phyloP scores from a whole-genome alignment of 495 filamentous ascomycete genomes.

The Hypoxylon fuscum region DNA sequence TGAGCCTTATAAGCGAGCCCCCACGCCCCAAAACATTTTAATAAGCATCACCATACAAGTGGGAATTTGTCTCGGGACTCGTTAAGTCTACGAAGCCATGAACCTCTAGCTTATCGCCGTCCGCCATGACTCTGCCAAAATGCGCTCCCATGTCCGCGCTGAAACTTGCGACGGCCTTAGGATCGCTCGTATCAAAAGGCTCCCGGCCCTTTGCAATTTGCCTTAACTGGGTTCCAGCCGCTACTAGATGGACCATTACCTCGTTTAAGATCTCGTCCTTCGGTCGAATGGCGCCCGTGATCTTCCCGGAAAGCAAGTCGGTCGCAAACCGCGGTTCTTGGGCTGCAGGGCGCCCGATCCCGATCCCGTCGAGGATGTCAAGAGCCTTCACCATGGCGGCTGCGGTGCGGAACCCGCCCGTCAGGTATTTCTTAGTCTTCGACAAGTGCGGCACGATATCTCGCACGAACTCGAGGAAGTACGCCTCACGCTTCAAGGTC shows the following conservation, averaged over 20 bases:
- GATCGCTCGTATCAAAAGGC: conserved; percentile 60
- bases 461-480: conserved; percentile 70
- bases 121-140: conserved; percentile 25
- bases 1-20: too few relatives aligned
- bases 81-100: conserved; percentile 5
- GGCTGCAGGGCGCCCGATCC: conserved; percentile 57
- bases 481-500: conserved; percentile 65
- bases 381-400: conserved; percentile 58
- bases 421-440: conserved; percentile 62
- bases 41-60: conserved; percentile 22
- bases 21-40: neutral
- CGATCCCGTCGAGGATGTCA: conserved; percentile 64
- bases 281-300: conserved; percentile 58
- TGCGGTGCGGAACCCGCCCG: conserved; percentile 64
- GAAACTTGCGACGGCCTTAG: conserved; percentile 48
- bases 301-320: conserved; percentile 59
- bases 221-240: conserved; percentile 59
- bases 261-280: conserved; percentile 55
- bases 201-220: conserved; percentile 61
- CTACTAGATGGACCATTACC: conserved; percentile 55
- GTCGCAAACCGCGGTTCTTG: conserved; percentile 52
- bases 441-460: conserved; percentile 61
- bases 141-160: conserved; percentile 30
- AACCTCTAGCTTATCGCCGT: conserved; percentile 32
- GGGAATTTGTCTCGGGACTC: conserved; percentile 2